phyloP scores from a whole-genome alignment of 495 filamentous ascomycete genomes.

The Stereocaulon alpinum region DNA sequence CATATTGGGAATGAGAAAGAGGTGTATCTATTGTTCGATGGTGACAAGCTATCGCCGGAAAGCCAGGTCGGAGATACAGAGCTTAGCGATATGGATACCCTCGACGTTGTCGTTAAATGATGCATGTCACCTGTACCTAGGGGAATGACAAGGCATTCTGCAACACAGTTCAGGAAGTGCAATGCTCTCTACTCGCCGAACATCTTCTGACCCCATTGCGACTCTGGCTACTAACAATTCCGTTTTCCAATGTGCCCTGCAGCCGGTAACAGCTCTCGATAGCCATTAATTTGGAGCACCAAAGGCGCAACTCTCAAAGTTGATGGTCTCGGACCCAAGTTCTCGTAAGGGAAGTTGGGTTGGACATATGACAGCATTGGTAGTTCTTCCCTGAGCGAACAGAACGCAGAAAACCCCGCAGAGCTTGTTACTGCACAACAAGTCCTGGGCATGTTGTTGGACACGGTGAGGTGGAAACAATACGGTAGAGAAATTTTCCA shows the following conservation, averaged over 20 bases:
- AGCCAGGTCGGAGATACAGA: slow-evolving; percentile 62
- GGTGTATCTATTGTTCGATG: slow-evolving; percentile 67
- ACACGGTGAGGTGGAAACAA: not conserved
- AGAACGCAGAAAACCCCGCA: not conserved
- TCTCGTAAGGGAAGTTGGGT: too few species aligned
- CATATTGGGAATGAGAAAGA: slow-evolving; percentile 36
- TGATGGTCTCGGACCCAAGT: too few species aligned
- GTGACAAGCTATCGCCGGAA: slow-evolving; percentile 56
- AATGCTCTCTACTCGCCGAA: not conserved
- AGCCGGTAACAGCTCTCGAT: too few species aligned
- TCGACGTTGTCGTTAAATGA: slow-evolving; percentile 62
- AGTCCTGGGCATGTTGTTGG: not conserved
- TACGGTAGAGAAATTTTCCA: not conserved
- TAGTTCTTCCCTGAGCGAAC: too few species aligned
- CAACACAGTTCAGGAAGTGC: not conserved
- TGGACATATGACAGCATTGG: too few species aligned
- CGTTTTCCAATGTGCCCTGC: too few species aligned
- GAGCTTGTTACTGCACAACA: not conserved
- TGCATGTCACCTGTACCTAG: not conserved
- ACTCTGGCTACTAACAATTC: too few species aligned
- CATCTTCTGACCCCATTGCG: not conserved
- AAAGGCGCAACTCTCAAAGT: too few species aligned
- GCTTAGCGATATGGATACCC: slow-evolving; percentile 62
- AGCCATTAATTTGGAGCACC: too few species aligned
- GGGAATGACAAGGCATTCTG: not conserved